Evolutionary conservation across 2,329 filamentous ascomycete genomes (phyloP).

Genomic region (Basipetospora chlamydospora): DNA sequence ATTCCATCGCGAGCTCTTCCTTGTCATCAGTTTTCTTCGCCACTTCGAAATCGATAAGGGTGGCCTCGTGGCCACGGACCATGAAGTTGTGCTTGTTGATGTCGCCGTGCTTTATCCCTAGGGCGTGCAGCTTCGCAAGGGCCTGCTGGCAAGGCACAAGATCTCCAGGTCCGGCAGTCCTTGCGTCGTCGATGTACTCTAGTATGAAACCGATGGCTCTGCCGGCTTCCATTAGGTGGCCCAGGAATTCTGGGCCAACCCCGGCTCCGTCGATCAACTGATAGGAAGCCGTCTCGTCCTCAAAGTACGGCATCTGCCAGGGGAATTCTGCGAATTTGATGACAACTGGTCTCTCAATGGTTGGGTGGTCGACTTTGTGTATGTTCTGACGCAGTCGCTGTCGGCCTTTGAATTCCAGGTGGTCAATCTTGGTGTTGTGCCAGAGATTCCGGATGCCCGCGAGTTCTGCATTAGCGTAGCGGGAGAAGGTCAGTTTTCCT

Average conservation of each 20-base stretch:
- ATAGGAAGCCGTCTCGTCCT: constrained; percentile 15
- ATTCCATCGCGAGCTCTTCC: constrained; percentile 12
- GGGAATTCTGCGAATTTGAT: constrained; percentile 4
- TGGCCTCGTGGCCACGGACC: constrained; percentile 12
- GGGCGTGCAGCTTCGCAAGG: constrained; percentile 14
- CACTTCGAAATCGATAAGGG: constrained; percentile 19
- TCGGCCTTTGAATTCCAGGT: constrained; percentile 16
- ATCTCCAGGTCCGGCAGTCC: constrained; percentile 15
- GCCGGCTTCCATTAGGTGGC: constrained; percentile 16
- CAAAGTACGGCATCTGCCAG: constrained; percentile 13
- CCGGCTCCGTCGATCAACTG: constrained; percentile 12
- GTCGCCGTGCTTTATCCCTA: constrained; percentile 19
- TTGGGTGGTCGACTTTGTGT: constrained; percentile 4
- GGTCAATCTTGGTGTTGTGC: constrained; percentile 19
- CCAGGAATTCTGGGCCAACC: constrained; percentile 15
- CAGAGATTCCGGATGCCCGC: constrained; percentile 19
- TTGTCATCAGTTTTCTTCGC: constrained; percentile 12
- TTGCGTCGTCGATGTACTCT: constrained; percentile 12
- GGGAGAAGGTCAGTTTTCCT: constrained; percentile 15
- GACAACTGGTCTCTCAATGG: neutral
- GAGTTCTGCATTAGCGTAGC: constrained; percentile 12
- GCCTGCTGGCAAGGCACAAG: constrained; percentile 14
- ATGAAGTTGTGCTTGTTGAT: constrained; percentile 21
- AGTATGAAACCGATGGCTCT: constrained; percentile 14
- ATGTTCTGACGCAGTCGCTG: constrained; percentile 15